phyloP scores from a whole-genome alignment of 2,329 filamentous ascomycete genomes.

The Penicillium sp. region DNA sequence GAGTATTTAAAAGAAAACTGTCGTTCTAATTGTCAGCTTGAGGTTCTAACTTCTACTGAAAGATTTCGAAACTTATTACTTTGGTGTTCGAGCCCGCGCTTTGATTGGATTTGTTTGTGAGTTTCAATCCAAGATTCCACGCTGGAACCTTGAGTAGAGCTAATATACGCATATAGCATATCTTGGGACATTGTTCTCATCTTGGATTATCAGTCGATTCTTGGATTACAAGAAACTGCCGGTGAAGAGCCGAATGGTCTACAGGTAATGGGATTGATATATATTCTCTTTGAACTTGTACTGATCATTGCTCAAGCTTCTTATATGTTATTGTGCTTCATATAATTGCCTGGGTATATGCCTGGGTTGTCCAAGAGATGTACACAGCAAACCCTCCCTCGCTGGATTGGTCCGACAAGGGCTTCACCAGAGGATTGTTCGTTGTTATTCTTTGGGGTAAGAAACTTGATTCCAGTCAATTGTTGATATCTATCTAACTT shows the following conservation, averaged over 20 bases:
- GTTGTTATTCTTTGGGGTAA: conserved; percentile 53
- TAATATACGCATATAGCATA: conserved; percentile 30
- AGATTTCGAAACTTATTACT: conserved; percentile 57
- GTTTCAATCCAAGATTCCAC: background rate
- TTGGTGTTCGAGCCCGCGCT: conserved; percentile 52
- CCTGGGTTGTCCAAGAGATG: conserved; percentile 58
- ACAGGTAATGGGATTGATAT: conserved; percentile 22
- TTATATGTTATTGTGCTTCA: conserved; percentile 53
- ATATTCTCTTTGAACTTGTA: background rate
- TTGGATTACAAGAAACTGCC: conserved; percentile 49
- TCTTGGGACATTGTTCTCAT: conserved; percentile 49
- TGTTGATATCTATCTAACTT: background rate
- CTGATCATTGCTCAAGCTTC: conserved; percentile 33
- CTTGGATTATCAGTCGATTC: conserved; percentile 50
- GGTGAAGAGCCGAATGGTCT: conserved; percentile 49
- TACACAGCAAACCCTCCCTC: conserved; percentile 49
- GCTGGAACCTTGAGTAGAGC: background rate
- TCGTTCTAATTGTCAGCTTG: background rate
- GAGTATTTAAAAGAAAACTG: background rate
- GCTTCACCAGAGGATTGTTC: conserved; percentile 54
- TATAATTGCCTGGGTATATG: conserved; percentile 56
- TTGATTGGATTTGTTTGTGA: conserved; percentile 51
- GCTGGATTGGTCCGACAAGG: conserved; percentile 48
- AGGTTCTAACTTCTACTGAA: conserved; percentile 5
- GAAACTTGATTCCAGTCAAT: background rate